Percentiles rank a stretch among this genome's conserved stretches.
Conservation (phyloP, 108 stramenopile genomes). For the Nitzschia putrida region DNA sequence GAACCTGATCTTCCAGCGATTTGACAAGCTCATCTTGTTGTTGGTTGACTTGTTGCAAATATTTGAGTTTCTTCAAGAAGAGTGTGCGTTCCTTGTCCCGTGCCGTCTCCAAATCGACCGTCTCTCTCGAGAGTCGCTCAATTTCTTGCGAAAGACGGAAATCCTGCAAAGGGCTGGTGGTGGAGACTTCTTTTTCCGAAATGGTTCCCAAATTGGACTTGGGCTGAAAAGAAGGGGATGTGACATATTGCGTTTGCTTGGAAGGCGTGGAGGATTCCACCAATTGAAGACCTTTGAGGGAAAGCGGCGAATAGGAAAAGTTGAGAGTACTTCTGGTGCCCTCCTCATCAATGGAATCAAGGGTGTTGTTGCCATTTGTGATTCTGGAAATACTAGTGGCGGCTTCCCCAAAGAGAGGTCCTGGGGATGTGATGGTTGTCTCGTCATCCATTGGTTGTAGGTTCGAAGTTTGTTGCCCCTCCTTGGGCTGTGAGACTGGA, state of each 20-base stretch:
- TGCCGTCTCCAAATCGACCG: conserved; percentile 2
- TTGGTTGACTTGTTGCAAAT: conserved; percentile 13
- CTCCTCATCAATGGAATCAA: conserved; percentile 36
- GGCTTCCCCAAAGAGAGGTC: conserved; percentile 11
- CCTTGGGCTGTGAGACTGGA: neutral
- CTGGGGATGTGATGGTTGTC: neutral
- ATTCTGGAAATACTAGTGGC: conserved; percentile 37
- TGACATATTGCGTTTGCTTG: conserved; percentile 1
- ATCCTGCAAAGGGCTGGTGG: neutral
- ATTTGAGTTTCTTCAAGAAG: conserved; percentile 13
- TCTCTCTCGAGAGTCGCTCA: conserved; percentile 2
- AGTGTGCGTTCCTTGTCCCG: neutral
- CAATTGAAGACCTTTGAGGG: conserved; percentile 26
- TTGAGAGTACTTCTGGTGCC: conserved; percentile 28
- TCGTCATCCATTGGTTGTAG: neutral
- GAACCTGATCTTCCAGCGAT: conserved; percentile 17
- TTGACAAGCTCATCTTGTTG: conserved; percentile 17
- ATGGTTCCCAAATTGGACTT: conserved; percentile 26
- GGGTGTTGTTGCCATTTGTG: conserved; percentile 31
- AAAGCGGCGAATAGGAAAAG: conserved; percentile 35
- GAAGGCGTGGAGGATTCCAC: conserved; percentile 16
- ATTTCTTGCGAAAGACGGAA: conserved; percentile 1
- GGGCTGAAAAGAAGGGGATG: neutral
- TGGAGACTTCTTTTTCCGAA: conserved; percentile 7
- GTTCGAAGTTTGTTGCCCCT: neutral